phyloP scores from a whole-genome alignment of 371 early-diverging fungal genomes.

The Zancudomyces culisetae region DNA sequence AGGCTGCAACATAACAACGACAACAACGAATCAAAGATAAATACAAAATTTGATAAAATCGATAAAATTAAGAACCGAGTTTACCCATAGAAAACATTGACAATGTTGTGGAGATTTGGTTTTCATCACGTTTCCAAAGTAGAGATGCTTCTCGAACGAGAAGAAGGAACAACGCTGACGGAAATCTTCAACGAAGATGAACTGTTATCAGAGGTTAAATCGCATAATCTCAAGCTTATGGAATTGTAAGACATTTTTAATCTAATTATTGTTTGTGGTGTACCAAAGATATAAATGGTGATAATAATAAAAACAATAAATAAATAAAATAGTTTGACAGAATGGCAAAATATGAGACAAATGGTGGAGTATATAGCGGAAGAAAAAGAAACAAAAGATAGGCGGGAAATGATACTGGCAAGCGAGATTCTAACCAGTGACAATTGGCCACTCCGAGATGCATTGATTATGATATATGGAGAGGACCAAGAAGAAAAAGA shows the following conservation, averaged over 20 bases:
- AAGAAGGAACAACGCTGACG: slow-evolving; percentile 30
- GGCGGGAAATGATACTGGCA: slow-evolving; percentile 62
- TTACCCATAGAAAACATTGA: too few relatives aligned
- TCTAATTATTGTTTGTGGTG: not conserved
- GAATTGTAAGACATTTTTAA: slow-evolving; percentile 18
- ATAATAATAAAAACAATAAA: not conserved
- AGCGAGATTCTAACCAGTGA: slow-evolving; percentile 76
- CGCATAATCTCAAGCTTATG: slow-evolving; percentile 35
- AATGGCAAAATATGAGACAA: slow-evolving; percentile 15
- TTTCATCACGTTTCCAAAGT: slow-evolving; percentile 36
- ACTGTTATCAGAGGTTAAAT: slow-evolving; percentile 40
- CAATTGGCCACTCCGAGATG: slow-evolving; percentile 61
- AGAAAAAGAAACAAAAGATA: slow-evolving; percentile 12
- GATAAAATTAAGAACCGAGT: too few relatives aligned
- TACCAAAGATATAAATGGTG: not conserved
- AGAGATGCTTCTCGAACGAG: slow-evolving; percentile 39
- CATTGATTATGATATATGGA: slow-evolving; percentile 21
- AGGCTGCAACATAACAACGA: too few relatives aligned
- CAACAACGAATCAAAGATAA: too few relatives aligned
- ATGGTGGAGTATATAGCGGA: slow-evolving; percentile 23
- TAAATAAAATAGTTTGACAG: slow-evolving; percentile 8
- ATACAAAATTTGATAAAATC: too few relatives aligned
- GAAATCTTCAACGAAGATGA: slow-evolving; percentile 41
- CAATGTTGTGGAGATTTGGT: slow-evolving; percentile 48
- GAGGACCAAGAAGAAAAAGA: not conserved